Base-by-base conservation (phyloP, 1,139 yeast genomes). In the Yamadazyma mexicana region DNA sequence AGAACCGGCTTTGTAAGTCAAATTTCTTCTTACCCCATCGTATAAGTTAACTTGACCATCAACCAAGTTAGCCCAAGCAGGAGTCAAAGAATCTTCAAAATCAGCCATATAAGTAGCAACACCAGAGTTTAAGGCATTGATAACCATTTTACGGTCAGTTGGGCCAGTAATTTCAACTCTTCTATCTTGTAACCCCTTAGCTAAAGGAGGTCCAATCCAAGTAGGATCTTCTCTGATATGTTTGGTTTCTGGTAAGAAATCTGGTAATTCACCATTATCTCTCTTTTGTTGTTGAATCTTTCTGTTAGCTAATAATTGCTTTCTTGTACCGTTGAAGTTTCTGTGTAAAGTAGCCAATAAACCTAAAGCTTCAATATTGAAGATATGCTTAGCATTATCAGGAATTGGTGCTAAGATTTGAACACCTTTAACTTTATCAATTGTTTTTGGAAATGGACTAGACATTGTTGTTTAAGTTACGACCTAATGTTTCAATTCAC, bases 61-160 rank as follows among this genome's bases (percentile, higher is more conserved):
- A 46, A 87, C 80, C 73, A 87, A 77, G 66, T 88, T 89, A 52
- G 68, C 68, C 98, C 98, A 92, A 26, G 98, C 91, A 52, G 98
- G 98, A 25, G 97, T 83, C 54, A 89, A 82, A 24, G 96, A 87
- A 68, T 89, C 97, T 66, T 89, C 97, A 54, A 89, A 87, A 68
- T 89, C 98, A 34, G 94, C 83, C 97, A 89, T 89, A 64, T 89
- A 89, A 36, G 96, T 87, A 59, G 86, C 88, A 34, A 89, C 96
- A 43, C 79, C 79, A 4, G 96, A 81, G 69, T 89, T 89, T 59
- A 89, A 77, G 15, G 97, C 97, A 59, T 89, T 89, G 61, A 89
- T 85, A 51, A 89, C 84, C 97, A 89, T 89, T 64, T 89, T 89
- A 52, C 96, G 80, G 62, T 85, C 91, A 40, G 87, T 75, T 24